Conservation (phyloP, 345 rosid genomes). For the Kandelia obovata region DNA sequence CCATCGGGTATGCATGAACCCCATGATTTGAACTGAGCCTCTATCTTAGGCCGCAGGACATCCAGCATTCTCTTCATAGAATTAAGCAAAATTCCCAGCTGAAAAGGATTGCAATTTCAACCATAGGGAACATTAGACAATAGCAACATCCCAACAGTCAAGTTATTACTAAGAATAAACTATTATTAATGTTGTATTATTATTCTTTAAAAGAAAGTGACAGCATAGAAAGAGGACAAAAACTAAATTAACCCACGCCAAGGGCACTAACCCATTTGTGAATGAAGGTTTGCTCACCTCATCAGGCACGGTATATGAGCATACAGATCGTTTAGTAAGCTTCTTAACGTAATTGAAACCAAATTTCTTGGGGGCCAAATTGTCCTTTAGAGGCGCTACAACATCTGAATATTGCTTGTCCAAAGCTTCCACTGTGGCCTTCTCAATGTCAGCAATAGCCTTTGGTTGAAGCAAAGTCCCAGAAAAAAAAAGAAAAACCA, state of each 20-base stretch:
- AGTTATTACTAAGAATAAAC: not conserved
- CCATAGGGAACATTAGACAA: constrained; percentile 14
- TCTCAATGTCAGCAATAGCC: constrained; percentile 97
- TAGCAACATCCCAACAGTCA: not conserved
- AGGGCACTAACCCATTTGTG: not conserved
- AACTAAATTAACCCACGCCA: not conserved
- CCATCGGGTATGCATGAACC: constrained; percentile 86
- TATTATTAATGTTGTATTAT: too few species aligned
- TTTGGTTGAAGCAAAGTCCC: constrained; percentile 18
- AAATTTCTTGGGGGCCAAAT: constrained; percentile 78
- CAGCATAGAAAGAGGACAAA: not conserved
- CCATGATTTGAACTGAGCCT: constrained; percentile 81
- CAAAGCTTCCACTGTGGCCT: constrained; percentile 84
- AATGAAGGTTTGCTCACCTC: constrained; percentile 48
- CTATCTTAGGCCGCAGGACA: constrained; percentile 71
- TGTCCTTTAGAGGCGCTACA: constrained; percentile 83
- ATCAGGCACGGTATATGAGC: constrained; percentile 72
- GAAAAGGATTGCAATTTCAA: constrained; percentile 21
- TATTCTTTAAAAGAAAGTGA: not conserved
- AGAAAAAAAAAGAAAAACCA: not conserved
- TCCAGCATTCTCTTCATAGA: constrained; percentile 98
- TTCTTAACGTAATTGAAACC: constrained; percentile 91
- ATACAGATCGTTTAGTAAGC: constrained; percentile 72
- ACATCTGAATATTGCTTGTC: constrained; percentile 96
- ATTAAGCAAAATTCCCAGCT: constrained; percentile 87